Percentiles rank a stretch among this genome's conserved stretches.
These are phyloP conservation scores for Phytophthora crassamura DNA, from an alignment of 352 stramenopile species.

Conservation along the genomic window DNA sequence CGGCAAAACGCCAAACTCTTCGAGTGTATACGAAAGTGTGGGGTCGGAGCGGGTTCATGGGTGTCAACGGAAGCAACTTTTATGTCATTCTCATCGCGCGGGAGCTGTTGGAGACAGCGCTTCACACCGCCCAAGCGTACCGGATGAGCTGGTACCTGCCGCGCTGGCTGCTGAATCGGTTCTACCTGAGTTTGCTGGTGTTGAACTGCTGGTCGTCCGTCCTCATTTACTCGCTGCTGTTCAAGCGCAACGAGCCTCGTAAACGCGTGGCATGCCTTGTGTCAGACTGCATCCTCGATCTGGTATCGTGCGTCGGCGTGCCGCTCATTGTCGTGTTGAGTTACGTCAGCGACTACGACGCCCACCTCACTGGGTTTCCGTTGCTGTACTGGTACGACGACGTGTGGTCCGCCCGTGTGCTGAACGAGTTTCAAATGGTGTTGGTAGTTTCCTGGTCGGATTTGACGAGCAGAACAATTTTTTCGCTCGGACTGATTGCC, in stretches of 20 bases:
- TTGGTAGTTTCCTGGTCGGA: slow-evolving; percentile 35
- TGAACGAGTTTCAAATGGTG: slow-evolving; percentile 43
- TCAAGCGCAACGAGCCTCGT: slow-evolving; percentile 19
- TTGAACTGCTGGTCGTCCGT: slow-evolving; percentile 37
- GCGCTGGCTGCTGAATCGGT: slow-evolving; percentile 36
- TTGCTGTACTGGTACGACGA: slow-evolving; percentile 32
- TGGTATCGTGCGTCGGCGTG: slow-evolving; percentile 29
- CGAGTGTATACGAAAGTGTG: slow-evolving; percentile 22
- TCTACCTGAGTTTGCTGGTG: slow-evolving; percentile 37
- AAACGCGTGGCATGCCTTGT: slow-evolving; percentile 24
- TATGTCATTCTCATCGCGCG: slow-evolving; percentile 28
- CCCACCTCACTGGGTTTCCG: slow-evolving; percentile 20
- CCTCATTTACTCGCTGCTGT: slow-evolving; percentile 27
- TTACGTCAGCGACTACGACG: slow-evolving; percentile 29
- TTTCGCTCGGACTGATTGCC: slow-evolving; percentile 31
- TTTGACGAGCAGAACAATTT: slow-evolving; percentile 26
- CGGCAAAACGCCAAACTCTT: neutral
- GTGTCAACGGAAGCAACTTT: slow-evolving; percentile 32
- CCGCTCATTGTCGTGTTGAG: slow-evolving; percentile 24
- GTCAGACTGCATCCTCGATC: slow-evolving; percentile 28
- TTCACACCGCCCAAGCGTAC: slow-evolving; percentile 37
- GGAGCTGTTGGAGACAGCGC: slow-evolving; percentile 28
- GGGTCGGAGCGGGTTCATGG: slow-evolving; percentile 17
- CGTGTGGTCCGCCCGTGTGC: slow-evolving; percentile 25
- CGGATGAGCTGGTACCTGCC: slow-evolving; percentile 35